Conservation (phyloP, 2,329 filamentous ascomycete genomes). For the Epichloe elymi region DNA sequence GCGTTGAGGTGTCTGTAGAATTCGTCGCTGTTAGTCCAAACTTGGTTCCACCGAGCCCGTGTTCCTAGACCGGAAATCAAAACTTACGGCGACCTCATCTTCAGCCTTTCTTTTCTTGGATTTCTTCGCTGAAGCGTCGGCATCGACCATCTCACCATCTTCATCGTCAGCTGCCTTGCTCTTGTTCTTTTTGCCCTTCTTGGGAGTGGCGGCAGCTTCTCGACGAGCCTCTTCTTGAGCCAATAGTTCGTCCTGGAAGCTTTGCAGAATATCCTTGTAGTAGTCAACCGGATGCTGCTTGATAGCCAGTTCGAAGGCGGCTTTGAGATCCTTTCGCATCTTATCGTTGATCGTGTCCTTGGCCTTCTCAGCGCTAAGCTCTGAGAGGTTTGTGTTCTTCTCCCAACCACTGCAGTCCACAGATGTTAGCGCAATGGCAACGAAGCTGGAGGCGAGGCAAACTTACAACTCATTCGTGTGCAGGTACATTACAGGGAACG, state of each 20-base stretch:
- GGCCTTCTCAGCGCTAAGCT: conserved; percentile 62
- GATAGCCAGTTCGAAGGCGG: conserved; percentile 68
- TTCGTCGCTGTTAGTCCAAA: neutral
- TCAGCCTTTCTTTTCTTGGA: conserved; percentile 74
- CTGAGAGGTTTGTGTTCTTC: conserved; percentile 66
- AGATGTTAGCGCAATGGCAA: neutral
- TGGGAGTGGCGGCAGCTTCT: conserved; percentile 27
- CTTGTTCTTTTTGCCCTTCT: conserved; percentile 33
- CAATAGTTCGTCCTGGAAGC: conserved; percentile 52
- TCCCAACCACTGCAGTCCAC: conserved; percentile 64
- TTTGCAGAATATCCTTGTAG: conserved; percentile 69
- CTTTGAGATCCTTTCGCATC: conserved; percentile 64
- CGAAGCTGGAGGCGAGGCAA: neutral
- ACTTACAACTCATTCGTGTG: conserved; percentile 93
- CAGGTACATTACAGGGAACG: conserved; percentile 91
- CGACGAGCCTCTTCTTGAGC: conserved; percentile 38
- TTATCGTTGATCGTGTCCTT: conserved; percentile 58
- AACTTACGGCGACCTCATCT: conserved; percentile 47
- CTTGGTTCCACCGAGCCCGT: neutral
- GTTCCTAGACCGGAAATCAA: neutral
- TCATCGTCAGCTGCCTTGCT: conserved; percentile 41
- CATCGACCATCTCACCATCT: conserved; percentile 49
- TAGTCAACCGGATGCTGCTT: conserved; percentile 65
- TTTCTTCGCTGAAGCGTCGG: conserved; percentile 49
- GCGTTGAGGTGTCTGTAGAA: conserved; percentile 38